Evolutionary conservation across 306 rosid genomes (phyloP), one percentile per base, ranked within the genome.

Genomic region (Inga leiocalycina): DNA sequence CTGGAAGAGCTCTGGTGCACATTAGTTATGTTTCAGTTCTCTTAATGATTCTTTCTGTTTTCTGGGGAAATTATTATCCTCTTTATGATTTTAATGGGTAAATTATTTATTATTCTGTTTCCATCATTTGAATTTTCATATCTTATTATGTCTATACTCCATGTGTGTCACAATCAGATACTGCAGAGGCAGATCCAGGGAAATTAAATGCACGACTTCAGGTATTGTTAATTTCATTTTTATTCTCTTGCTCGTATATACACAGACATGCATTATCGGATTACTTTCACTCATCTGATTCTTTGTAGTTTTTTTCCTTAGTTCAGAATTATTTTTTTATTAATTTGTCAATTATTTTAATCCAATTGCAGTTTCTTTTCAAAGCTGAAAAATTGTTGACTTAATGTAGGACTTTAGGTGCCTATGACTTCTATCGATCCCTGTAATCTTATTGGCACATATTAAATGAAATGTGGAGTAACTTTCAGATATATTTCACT

Each of bases 151-250:
- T 45, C 69, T 62, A 64, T 82, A 30, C 77, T n/a, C 46, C 85
- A 85, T 90, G 87, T 85, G 79, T 81, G 65, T 89, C 86, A 76
- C 85, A 75, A 70, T 81, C 84, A 71, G 91, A 91, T 77, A 85
- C 86, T 67, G 72, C 84, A 64, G 90, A 91, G 84, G 89, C 88
- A 81, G 93, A 88, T 89, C 83, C 85, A 77, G 93, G 88, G 79
- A 87, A 89, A 82, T 75, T 88, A 79, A 89, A 83, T 92, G 91
- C 93, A 69, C 88, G 85, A 43, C 54, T 90, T 80, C 94, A 93
- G 99, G 99, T 96, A 91, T 67, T 64, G 45, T 79, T 68, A 75
- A 52, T 86, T 81, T 83, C 62, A 1, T 44, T 46, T 49, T 77
- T 74, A 65, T 20, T 57, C 37, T 44, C 49, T 68, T 61, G 59